Evolutionary conservation across 2,329 filamentous ascomycete species (phyloP).

Genomic region (Penicillium griseofulvum): DNA sequence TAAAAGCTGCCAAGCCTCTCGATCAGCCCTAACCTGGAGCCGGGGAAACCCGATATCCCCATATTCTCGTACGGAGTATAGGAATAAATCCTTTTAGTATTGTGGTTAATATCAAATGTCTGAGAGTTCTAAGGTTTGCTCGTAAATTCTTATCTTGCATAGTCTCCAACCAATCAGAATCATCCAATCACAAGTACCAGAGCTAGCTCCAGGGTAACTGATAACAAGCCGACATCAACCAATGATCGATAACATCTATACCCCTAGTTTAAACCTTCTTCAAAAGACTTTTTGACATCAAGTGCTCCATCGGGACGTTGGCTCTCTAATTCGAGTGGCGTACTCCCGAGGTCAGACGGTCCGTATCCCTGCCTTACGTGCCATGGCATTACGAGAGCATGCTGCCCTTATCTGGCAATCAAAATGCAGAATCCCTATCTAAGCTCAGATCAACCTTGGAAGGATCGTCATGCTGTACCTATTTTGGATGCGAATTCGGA

Average conservation of each 20-base stretch:
- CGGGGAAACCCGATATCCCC: background rate
- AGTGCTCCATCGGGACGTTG: background rate
- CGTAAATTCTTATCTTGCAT: constrained; percentile 1
- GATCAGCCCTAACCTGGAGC: background rate
- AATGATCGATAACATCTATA: background rate
- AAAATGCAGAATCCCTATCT: constrained; percentile 18
- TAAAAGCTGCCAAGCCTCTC: background rate
- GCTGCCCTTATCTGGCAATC: constrained; percentile 17
- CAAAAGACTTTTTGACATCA: background rate
- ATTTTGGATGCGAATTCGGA: constrained; percentile 22
- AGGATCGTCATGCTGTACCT: background rate
- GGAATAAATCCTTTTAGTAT: too few species aligned
- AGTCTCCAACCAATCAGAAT: constrained; percentile 7
- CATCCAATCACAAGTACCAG: background rate
- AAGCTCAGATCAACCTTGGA: constrained; percentile 12
- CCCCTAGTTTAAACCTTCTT: background rate
- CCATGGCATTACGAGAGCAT: constrained; percentile 18
- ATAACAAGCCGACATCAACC: constrained; percentile 3
- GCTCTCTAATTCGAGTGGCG: background rate
- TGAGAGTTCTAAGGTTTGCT: too few species aligned
- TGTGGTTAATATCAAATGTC: background rate
- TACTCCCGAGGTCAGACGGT: background rate
- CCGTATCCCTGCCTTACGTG: background rate
- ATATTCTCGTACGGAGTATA: too few species aligned
- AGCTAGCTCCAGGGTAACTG: background rate